Percentiles rank a stretch among this genome's conserved stretches.
These are phyloP conservation scores for Discostella pseudostelligera DNA, from an alignment of 108 stramenopile genomes.

Conservation along the genomic window DNA sequence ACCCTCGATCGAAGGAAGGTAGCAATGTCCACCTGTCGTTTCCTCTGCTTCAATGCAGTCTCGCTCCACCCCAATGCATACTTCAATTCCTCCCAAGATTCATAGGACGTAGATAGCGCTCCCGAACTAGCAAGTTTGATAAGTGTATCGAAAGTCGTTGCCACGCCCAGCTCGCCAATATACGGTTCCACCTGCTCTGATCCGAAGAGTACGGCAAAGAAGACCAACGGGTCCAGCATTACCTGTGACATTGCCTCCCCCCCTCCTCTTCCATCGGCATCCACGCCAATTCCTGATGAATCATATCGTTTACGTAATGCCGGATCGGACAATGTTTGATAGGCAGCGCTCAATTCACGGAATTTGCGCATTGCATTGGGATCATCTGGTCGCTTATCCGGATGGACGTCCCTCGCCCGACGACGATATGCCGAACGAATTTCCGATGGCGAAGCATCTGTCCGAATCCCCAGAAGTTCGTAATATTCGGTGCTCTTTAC, in stretches of 20 bases:
- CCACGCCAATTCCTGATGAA: conserved; percentile 24
- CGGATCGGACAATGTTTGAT: conserved; percentile 49
- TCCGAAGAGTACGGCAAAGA: conserved; percentile 49
- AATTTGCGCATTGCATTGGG: conserved; percentile 33
- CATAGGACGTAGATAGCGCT: conserved; percentile 20
- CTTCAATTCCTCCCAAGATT: conserved; percentile 34
- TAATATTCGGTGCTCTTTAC: conserved; percentile 47
- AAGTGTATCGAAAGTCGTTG: conserved; percentile 34
- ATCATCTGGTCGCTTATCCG: conserved; percentile 69
- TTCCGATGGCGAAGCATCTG: conserved; percentile 40
- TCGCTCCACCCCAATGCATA: conserved; percentile 27
- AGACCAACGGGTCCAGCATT: conserved; percentile 33
- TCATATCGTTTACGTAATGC: conserved; percentile 36
- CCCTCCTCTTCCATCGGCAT: conserved; percentile 17
- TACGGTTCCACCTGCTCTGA: conserved; percentile 44
- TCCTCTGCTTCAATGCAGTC: conserved; percentile 26
- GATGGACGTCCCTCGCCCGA: conserved; percentile 58
- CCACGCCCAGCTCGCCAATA: conserved; percentile 48
- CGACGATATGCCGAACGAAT: conserved; percentile 66
- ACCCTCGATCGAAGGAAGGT: conserved; percentile 27
- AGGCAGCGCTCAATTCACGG: conserved; percentile 47
- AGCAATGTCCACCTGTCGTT: conserved; percentile 44
- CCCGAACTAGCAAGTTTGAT: conserved; percentile 15
- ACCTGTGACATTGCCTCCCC: conserved; percentile 14
- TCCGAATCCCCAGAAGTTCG: conserved; percentile 34